Conservation (phyloP, 164 flowering plant genomes). For the Houttuynia cordata region DNA sequence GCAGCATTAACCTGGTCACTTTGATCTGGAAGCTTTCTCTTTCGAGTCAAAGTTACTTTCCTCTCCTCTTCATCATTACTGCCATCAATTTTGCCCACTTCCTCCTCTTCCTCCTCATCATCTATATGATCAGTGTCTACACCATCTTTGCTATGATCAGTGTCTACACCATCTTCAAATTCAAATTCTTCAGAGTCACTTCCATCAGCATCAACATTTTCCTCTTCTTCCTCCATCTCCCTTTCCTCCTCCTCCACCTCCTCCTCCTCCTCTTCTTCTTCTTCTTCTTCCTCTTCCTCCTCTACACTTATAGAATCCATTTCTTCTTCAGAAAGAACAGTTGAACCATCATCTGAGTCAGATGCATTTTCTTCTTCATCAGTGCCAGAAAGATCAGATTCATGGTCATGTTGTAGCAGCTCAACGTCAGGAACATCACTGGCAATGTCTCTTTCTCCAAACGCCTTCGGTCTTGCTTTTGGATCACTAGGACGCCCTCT, state of each 20-base stretch:
- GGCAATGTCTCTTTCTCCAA: slow-evolving; percentile 62
- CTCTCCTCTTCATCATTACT: slow-evolving; percentile 5
- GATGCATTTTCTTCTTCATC: slow-evolving; percentile 16
- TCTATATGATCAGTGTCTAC: too few relatives aligned
- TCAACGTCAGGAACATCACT: slow-evolving; percentile 67
- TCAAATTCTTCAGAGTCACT: slow-evolving; percentile 11
- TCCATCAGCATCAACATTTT: slow-evolving; percentile 5
- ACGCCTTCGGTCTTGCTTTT: slow-evolving; percentile 78
- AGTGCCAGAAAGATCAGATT: slow-evolving; percentile 9
- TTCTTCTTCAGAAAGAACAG: background rate
- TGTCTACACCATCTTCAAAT: slow-evolving; percentile 6
- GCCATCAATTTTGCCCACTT: slow-evolving; percentile 12
- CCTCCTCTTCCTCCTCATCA: slow-evolving; percentile 17
- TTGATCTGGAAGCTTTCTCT: slow-evolving; percentile 63
- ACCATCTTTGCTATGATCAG: slow-evolving; percentile 7
- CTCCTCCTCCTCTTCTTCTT: slow-evolving; percentile 7
- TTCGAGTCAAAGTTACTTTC: slow-evolving; percentile 21
- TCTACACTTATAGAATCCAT: slow-evolving; percentile 1
- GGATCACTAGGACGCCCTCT: slow-evolving; percentile 77
- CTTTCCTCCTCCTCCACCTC: slow-evolving; percentile 8
- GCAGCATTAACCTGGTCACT: slow-evolving; percentile 42
- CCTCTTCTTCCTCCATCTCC: slow-evolving; percentile 10
- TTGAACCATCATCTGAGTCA: slow-evolving; percentile 17
- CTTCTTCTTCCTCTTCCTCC: slow-evolving; percentile 9
- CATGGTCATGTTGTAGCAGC: slow-evolving; percentile 33